Conservation (phyloP, 768 basidiomycete species). For the Termitomyces bulborhizus region DNA sequence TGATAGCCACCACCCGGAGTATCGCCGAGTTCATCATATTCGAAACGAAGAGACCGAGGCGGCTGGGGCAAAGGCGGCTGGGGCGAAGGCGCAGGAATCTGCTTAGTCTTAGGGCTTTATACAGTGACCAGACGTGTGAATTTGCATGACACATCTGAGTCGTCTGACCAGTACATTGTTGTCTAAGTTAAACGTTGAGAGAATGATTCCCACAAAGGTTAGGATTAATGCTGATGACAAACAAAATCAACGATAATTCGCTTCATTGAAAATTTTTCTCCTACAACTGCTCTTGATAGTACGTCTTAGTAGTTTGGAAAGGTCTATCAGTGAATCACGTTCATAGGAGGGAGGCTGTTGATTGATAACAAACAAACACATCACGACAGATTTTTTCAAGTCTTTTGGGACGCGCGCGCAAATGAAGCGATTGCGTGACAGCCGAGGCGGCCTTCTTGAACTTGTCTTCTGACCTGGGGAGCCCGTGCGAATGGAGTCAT, state of each 20-base stretch:
- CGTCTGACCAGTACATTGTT: slow-evolving; percentile 1
- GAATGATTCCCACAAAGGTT: neutral
- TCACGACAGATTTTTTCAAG: no score
- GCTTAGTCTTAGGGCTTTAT: neutral
- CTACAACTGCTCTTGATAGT: neutral
- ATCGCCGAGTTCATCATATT: neutral
- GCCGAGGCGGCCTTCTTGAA: neutral
- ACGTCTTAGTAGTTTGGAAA: no score
- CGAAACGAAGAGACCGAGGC: neutral
- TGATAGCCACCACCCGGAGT: neutral
- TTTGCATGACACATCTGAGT: neutral
- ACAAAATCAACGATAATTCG: no score
- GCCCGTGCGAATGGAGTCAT: neutral
- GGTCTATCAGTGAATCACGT: no score
- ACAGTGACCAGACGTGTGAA: neutral
- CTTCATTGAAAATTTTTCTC: neutral
- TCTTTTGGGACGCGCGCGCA: neutral
- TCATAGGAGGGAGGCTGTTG: no score
- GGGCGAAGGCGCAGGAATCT: neutral
- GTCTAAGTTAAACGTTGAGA: neutral
- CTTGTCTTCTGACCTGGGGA: neutral
- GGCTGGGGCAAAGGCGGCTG: no score
- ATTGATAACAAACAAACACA: no score
- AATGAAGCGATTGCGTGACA: no score
- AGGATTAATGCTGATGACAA: neutral